Conservation (phyloP, 495 filamentous ascomycete species). For the Lasiosphaeriaceae sp. region DNA sequence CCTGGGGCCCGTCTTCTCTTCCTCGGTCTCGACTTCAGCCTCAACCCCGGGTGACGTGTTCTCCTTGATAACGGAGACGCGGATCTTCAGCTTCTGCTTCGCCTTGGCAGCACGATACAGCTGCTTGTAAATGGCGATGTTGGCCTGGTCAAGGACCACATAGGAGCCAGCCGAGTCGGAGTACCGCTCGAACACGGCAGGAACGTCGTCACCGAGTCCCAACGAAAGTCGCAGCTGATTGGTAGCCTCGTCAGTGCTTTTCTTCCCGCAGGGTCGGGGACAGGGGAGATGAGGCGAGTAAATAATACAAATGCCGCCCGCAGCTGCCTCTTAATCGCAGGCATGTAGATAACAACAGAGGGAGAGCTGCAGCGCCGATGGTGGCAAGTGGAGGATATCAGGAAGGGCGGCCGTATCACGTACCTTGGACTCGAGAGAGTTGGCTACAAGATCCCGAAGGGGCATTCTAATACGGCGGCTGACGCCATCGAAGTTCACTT, state of each 20-base stretch:
- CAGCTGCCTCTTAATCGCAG: too few relatives aligned
- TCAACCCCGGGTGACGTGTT: slow-evolving; percentile 32
- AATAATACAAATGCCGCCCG: too few relatives aligned
- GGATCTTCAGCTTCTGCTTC: slow-evolving; percentile 93
- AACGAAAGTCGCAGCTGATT: slow-evolving; percentile 72
- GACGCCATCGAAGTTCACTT: slow-evolving; percentile 68
- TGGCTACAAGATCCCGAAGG: slow-evolving; percentile 75
- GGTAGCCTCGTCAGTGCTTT: slow-evolving; percentile 17
- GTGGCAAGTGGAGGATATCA: too few relatives aligned
- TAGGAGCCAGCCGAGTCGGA: slow-evolving; percentile 87
- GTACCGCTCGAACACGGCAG: slow-evolving; percentile 84
- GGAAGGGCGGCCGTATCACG: slow-evolving; percentile 32
- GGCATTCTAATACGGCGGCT: slow-evolving; percentile 86
- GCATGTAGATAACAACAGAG: neutral
- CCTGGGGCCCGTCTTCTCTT: slow-evolving; percentile 20
- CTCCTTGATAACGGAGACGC: slow-evolving; percentile 51
- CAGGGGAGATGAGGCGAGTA: too few relatives aligned
- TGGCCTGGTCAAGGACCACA: slow-evolving; percentile 71
- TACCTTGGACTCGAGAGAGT: slow-evolving; percentile 81
- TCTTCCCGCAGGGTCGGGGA: too few relatives aligned
- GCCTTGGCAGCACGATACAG: slow-evolving; percentile 95
- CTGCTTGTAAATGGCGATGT: slow-evolving; percentile 88
- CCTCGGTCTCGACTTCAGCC: slow-evolving; percentile 17
- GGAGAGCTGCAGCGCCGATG: neutral
- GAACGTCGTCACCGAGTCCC: slow-evolving; percentile 60